Conservation (phyloP, 2,329 filamentous ascomycete species). For the Nothopassalora personata region DNA sequence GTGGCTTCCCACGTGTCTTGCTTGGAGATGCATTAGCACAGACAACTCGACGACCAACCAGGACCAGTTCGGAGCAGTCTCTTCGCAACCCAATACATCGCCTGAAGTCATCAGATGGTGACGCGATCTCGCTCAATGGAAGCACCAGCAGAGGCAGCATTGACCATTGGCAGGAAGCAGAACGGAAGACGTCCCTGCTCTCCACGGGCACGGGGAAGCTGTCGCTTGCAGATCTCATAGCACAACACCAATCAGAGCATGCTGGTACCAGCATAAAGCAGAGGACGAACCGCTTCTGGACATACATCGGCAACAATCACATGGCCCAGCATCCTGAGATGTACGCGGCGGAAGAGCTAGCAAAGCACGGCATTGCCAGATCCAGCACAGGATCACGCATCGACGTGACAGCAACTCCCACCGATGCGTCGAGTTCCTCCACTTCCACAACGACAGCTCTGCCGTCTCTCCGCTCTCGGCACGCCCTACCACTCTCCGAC, state of each 20-base stretch:
- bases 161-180: slow-evolving; percentile 22
- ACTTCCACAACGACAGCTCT: slow-evolving; percentile 9
- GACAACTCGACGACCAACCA: slow-evolving; percentile 17
- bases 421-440: slow-evolving; percentile 7
- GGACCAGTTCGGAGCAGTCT: slow-evolving; percentile 22
- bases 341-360: slow-evolving; percentile 28
- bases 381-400: slow-evolving; percentile 1
- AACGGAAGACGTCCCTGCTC: slow-evolving; percentile 15
- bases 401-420: slow-evolving; percentile 8
- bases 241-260: slow-evolving; percentile 21
- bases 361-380: slow-evolving; percentile 22
- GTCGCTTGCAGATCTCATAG: slow-evolving; percentile 30
- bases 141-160: slow-evolving; percentile 12
- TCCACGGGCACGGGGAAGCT: slow-evolving; percentile 15
- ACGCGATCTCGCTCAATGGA: slow-evolving; percentile 26
- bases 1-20: slow-evolving; percentile 32
- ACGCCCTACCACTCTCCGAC: slow-evolving; percentile 11
- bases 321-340: slow-evolving; percentile 32
- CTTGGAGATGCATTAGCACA: slow-evolving; percentile 23
- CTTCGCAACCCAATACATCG: slow-evolving; percentile 12
- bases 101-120: slow-evolving; percentile 15
- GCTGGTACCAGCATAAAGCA: slow-evolving; percentile 22
- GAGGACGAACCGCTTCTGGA: slow-evolving; percentile 34
- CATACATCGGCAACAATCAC: slow-evolving; percentile 33
- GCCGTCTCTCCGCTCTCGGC: slow-evolving; percentile 13